A percentile compares a stretch with the other conserved stretches of the same genome.
Conservation (phyloP, 192 early-diverging fungal species). For the Funneliformis mosseae region DNA sequence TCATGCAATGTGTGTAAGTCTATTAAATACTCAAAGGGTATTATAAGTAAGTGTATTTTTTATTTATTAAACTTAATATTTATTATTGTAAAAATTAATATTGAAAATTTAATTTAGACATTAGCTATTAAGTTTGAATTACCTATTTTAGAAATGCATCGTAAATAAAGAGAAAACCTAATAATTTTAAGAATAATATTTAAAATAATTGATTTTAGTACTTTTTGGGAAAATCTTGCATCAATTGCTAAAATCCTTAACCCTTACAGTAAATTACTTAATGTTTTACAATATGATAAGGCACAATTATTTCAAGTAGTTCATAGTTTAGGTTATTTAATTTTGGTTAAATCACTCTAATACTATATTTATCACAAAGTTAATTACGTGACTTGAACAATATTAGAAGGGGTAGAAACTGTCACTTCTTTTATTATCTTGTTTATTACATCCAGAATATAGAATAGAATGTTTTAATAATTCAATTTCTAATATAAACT, state of each 20-base stretch:
- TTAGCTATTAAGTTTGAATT: background rate
- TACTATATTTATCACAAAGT: background rate
- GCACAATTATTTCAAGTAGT: slow-evolving; percentile 12
- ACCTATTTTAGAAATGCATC: background rate
- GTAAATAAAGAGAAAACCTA: background rate
- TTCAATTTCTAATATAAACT: background rate
- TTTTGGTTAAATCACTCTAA: background rate
- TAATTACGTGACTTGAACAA: background rate
- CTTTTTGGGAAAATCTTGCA: background rate
- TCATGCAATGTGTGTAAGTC: background rate
- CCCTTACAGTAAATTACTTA: background rate
- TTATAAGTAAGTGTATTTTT: slow-evolving; percentile 2
- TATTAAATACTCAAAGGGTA: background rate
- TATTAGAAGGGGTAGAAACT: background rate
- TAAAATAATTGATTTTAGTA: background rate
- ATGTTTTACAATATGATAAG: slow-evolving; percentile 10
- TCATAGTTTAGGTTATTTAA: background rate
- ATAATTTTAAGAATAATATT: background rate
- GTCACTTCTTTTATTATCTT: background rate
- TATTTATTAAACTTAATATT: background rate
- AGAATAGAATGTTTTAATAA: slow-evolving; percentile 3
- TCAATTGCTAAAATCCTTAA: background rate
- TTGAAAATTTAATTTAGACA: background rate
- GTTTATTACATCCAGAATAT: slow-evolving; percentile 16
- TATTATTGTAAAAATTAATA: background rate